Evolutionary conservation across 2,329 filamentous ascomycete genomes (phyloP).

Genomic region (Neofusicoccum ribis): DNA sequence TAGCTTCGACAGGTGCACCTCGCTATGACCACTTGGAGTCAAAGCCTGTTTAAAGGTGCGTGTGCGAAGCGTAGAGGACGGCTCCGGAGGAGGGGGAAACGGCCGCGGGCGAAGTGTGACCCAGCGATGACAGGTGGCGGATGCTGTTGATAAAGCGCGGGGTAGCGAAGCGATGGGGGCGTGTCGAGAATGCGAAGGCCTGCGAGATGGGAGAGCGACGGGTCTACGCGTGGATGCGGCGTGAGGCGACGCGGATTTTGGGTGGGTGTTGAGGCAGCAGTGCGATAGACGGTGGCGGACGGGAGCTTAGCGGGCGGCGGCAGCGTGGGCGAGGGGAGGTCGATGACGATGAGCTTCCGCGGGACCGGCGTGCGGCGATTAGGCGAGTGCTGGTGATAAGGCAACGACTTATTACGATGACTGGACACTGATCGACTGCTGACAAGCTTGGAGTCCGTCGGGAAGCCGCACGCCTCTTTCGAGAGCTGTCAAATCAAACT

Average conservation of each 20-base stretch:
- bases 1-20: conserved; percentile 68
- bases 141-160: background rate
- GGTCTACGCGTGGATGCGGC: background rate
- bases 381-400: background rate
- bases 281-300: conserved; percentile 7
- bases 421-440: background rate
- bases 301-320: conserved; percentile 13
- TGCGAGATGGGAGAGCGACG: background rate
- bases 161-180: background rate
- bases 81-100: conserved; percentile 29
- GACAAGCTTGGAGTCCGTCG: background rate
- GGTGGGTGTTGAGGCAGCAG: background rate
- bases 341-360: conserved; percentile 14
- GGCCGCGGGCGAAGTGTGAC: conserved; percentile 5
- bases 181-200: background rate
- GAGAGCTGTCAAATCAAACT: background rate
- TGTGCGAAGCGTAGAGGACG: conserved; percentile 52
- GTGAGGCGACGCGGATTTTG: background rate
- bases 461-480: background rate
- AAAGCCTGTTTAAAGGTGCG: conserved; percentile 90
- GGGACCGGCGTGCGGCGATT: conserved; percentile 2
- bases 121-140: conserved; percentile 18
- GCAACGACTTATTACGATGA: background rate
- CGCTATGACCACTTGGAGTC: conserved; percentile 82
- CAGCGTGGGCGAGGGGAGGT: conserved; percentile 13